phyloP scores from a whole-genome alignment of 164 flowering plant species.

The Vitis cinerea region DNA sequence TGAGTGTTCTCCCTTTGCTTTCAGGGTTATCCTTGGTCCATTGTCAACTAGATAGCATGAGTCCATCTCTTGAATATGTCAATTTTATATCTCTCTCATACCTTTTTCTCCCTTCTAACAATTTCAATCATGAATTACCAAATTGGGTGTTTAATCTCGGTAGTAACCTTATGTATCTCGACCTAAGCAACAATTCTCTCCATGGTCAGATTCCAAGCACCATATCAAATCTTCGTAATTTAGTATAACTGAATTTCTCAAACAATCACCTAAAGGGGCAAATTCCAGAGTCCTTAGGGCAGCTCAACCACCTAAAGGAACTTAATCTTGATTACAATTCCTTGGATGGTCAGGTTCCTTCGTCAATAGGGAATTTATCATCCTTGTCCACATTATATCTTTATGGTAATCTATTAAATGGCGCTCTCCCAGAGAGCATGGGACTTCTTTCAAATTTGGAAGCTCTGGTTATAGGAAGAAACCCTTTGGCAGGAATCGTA shows the following conservation, averaged over 20 bases:
- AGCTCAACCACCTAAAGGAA: neutral
- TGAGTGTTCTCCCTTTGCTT: neutral
- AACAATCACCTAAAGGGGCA: neutral
- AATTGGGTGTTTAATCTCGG: neutral
- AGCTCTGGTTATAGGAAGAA: neutral
- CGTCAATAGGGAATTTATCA: neutral
- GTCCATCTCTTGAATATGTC: too few relatives aligned
- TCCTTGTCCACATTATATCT: neutral
- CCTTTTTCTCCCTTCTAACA: neutral
- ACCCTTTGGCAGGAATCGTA: neutral
- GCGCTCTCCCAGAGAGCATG: neutral
- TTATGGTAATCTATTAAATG: neutral
- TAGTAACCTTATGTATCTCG: neutral
- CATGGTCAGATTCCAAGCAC: too few relatives aligned
- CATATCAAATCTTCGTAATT: too few relatives aligned
- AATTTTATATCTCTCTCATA: too few relatives aligned
- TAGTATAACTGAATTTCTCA: too few relatives aligned
- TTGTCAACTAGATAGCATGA: neutral
- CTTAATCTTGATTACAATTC: neutral
- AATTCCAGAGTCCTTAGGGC: neutral
- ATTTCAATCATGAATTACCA: neutral
- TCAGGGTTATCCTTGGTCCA: neutral
- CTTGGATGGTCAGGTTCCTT: neutral
- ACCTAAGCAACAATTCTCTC: neutral
- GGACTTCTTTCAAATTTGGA: neutral